phyloP scores from a whole-genome alignment of 768 basidiomycete genomes.

The Lentinula raphanica region DNA sequence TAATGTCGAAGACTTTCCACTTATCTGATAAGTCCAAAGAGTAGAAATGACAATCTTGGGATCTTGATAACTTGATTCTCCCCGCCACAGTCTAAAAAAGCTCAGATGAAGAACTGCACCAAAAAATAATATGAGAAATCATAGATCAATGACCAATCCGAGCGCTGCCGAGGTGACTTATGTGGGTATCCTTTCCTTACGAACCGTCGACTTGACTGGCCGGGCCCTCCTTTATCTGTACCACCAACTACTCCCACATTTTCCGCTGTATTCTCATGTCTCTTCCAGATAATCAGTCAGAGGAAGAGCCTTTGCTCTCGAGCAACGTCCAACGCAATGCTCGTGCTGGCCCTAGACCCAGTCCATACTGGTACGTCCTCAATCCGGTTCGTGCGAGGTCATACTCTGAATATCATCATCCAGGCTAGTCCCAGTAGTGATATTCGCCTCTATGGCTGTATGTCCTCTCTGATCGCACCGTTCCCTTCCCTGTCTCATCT shows the following conservation, averaged over 20 bases:
- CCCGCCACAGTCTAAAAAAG: not conserved
- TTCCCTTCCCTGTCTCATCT: not conserved
- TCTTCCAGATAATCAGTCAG: not conserved
- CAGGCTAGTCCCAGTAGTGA: slow-evolving; percentile 71
- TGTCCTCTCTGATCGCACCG: slow-evolving; percentile 16
- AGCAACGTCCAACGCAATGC: not conserved
- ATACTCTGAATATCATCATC: slow-evolving; percentile 5
- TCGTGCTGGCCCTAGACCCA: slow-evolving; percentile 27
- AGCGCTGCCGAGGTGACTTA: not conserved
- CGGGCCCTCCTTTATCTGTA: not conserved
- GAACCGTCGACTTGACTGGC: not conserved
- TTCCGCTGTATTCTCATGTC: not conserved
- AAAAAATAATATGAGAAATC: not conserved
- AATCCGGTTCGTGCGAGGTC: not conserved
- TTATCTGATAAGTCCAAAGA: slow-evolving; percentile 1
- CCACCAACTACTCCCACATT: not conserved
- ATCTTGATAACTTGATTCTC: not conserved
- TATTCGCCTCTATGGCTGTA: slow-evolving; percentile 64
- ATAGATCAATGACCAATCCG: not conserved
- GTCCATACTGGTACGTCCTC: slow-evolving; percentile 41
- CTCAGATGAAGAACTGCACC: not conserved
- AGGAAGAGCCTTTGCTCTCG: slow-evolving; percentile 6
- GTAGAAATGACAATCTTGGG: not conserved
- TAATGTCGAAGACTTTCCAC: not conserved
- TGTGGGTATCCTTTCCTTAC: not conserved